Evolutionary conservation across 208 protist genomes (phyloP).

Genomic region (Porcisia hertigi): DNA sequence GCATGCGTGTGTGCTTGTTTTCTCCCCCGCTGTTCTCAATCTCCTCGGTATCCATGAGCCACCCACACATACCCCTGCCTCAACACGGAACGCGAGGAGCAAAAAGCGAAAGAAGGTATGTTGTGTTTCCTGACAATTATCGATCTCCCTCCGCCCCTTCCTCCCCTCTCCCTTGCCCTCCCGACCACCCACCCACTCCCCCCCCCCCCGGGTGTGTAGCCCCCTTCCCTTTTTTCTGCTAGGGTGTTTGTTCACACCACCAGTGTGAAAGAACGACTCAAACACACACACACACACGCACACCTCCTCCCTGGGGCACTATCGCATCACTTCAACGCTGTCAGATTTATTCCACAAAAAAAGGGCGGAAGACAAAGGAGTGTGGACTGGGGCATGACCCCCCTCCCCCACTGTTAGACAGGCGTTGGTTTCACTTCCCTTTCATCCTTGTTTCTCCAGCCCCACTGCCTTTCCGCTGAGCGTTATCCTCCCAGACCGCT

Average conservation of each 20-base stretch:
- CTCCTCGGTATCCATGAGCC: background rate
- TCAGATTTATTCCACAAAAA: background rate
- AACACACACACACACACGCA: background rate
- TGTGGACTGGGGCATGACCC: background rate
- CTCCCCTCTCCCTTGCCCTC: background rate
- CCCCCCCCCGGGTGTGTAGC: background rate
- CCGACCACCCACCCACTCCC: too few species aligned
- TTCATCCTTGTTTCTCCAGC: background rate
- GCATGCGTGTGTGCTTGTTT: background rate
- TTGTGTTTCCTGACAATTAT: background rate
- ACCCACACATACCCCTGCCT: background rate
- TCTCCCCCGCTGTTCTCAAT: background rate
- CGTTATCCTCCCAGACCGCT: background rate
- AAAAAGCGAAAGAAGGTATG: background rate
- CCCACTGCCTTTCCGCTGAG: background rate
- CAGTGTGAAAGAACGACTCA: background rate
- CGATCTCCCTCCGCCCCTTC: background rate
- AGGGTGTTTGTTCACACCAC: constrained; percentile 8
- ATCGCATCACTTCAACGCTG: background rate
- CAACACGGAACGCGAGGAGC: background rate
- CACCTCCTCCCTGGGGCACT: too few species aligned
- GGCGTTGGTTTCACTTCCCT: background rate
- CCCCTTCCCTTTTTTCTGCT: constrained; percentile 6
- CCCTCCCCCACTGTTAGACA: background rate
- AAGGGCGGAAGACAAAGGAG: background rate